Evolutionary conservation across 208 protist species (phyloP).

Genomic region (Trypanosoma lewisi): DNA sequence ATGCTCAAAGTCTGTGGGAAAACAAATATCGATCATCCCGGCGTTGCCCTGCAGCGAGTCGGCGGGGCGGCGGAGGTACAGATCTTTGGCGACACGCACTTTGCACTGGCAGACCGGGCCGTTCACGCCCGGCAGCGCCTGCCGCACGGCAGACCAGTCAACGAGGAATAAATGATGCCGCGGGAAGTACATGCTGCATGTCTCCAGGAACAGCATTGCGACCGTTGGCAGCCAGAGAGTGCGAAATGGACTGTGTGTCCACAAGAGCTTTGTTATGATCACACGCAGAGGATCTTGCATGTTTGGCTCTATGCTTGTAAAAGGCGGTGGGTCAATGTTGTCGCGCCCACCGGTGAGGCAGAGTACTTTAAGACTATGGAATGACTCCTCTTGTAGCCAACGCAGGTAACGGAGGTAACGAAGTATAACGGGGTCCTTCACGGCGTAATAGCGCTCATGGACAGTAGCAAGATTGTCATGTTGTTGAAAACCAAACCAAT

Average conservation of each 20-base stretch:
- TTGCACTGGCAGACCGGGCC: constrained; percentile 82
- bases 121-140: constrained; percentile 66
- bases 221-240: constrained; percentile 76
- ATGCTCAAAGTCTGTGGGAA: constrained; percentile 85
- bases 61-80: constrained; percentile 61
- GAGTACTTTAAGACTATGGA: constrained; percentile 80
- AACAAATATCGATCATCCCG: constrained; percentile 88
- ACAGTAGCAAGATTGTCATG: constrained; percentile 75
- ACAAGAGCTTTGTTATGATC: constrained; percentile 64
- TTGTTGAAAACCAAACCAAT: constrained; percentile 82
- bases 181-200: constrained; percentile 72
- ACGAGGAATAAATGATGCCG: constrained; percentile 77
- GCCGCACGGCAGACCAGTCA: constrained; percentile 69
- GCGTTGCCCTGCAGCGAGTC: constrained; percentile 67
- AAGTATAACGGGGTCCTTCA: constrained; percentile 73
- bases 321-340: constrained; percentile 62
- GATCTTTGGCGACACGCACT: constrained; percentile 74
- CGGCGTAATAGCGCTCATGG: constrained; percentile 60
- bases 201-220: constrained; percentile 80
- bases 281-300: constrained; percentile 46
- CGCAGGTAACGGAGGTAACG: constrained; percentile 84
- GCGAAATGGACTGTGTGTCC: constrained; percentile 71
- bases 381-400: constrained; percentile 88
- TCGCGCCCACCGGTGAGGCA: constrained; percentile 76
- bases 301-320: constrained; percentile 55